Conservation (phyloP, 2,329 filamentous ascomycete species). For the Colletotrichum eremochloae region DNA sequence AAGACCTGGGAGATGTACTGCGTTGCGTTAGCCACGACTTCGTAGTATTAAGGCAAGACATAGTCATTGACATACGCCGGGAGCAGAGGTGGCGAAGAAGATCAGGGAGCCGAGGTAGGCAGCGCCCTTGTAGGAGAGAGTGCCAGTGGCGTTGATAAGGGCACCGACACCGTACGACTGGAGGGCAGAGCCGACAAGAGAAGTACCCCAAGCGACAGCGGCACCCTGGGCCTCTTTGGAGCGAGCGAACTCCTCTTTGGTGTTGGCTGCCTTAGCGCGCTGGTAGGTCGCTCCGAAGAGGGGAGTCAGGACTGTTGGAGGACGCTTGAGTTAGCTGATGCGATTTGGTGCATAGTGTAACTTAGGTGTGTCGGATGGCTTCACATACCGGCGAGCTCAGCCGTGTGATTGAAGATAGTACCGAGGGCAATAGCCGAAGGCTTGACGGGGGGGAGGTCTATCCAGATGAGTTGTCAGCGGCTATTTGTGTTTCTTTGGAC, state of each 20-base stretch:
- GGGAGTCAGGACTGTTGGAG: conserved; percentile 77
- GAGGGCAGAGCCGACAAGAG: conserved; percentile 87
- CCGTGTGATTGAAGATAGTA: conserved; percentile 93
- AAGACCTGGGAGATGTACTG: conserved; percentile 90
- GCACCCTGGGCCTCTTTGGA: conserved; percentile 93
- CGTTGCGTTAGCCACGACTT: background rate
- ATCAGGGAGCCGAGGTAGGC: conserved; percentile 92
- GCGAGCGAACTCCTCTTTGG: conserved; percentile 95
- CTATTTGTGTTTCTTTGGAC: background rate
- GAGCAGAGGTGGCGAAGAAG: conserved; percentile 91
- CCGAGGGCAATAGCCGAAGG: conserved; percentile 97
- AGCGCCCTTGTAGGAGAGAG: conserved; percentile 95
- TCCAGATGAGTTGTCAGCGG: conserved; percentile 2
- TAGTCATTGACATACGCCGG: conserved; percentile 71
- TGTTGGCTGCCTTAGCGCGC: conserved; percentile 90
- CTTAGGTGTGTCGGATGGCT: background rate
- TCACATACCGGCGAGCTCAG: conserved; percentile 77
- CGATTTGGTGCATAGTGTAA: background rate
- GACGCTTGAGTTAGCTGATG: conserved; percentile 17
- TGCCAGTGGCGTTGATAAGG: conserved; percentile 94
- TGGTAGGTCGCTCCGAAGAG: conserved; percentile 96
- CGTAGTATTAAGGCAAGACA: background rate
- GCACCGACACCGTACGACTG: conserved; percentile 93
- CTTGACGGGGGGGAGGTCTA: conserved; percentile 83
- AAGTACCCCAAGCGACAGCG: conserved; percentile 90